Evolutionary conservation across 805 yeast genomes (phyloP), one percentile per base, ranked within the genome.

Genomic region (Myxozyma kluyveri): DNA sequence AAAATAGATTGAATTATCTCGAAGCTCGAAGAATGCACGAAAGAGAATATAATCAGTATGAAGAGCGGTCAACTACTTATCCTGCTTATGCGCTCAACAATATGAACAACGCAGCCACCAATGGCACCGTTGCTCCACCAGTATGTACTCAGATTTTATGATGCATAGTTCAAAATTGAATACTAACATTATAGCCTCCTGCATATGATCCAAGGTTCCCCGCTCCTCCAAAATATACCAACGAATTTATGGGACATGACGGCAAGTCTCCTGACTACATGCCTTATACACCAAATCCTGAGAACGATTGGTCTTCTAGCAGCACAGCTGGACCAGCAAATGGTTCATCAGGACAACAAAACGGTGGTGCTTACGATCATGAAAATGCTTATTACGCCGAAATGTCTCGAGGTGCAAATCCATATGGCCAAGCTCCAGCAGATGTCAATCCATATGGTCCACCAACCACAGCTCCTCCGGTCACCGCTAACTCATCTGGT

Each of bases 171-270:
- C 18, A 10, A 10, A 10, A 4, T 19, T 38, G n/a, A 21, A 7
- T 14, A 19, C 49, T 26, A 36, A 44, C 22, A 31, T 22, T 3
- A 38, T 35, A 50, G 54, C 59, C 59, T 2, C 59, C 59, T 1
- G 59, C 59, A n/a, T 54, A 54, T 24, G 59, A 54, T 24, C 56
- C 59, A 1, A 46, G 56, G 3, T 50, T 50, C 31, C 56, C 59
- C 4, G 46, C 53, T 12, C 59, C 59, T 1, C 59, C 59, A n/a
- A 52, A 37, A 18, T 53, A 53, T 29, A 14, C 12, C 9, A 14
- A 29, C 14, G 33, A 9, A 29, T 26, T 36, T 21, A 23, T 37
- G 3, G 42, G 47, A 22, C 6, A 49, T 14, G 56, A 52, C 23
- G 39, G 33, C 6, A 52, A 52, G 35, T 18, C 46, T 32, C 1